These are phyloP conservation scores for Pyricularia sp. DNA, from an alignment of 2,329 filamentous ascomycete genomes.

Conservation along the genomic window DNA sequence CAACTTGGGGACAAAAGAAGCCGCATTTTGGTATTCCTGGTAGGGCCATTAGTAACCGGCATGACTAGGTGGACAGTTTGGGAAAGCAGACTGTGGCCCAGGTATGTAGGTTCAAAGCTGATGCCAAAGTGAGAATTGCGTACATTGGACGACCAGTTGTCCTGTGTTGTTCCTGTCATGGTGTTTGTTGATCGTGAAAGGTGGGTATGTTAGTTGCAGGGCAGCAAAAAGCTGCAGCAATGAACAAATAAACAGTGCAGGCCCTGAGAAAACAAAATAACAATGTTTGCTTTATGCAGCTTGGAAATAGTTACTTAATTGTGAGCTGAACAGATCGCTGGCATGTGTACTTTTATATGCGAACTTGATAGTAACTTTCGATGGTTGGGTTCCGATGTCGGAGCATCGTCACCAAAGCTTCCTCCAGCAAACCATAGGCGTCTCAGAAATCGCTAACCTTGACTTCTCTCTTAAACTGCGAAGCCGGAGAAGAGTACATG, in stretches of 20 bases:
- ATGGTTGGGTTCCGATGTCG: not conserved
- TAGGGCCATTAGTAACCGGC: not conserved
- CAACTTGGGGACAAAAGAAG: slow-evolving; percentile 55
- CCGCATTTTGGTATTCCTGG: slow-evolving; percentile 50
- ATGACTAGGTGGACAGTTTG: no score
- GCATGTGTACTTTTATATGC: no score
- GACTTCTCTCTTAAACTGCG: not conserved
- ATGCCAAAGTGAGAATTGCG: not conserved
- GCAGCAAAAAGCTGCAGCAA: no score
- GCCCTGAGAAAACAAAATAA: not conserved
- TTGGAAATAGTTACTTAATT: no score
- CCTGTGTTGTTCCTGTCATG: slow-evolving; percentile 15
- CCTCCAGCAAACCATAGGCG: not conserved
- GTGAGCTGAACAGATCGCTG: no score
- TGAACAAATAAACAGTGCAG: no score
- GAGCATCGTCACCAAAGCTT: not conserved
- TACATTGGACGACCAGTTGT: slow-evolving; percentile 32
- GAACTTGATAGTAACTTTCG: no score
- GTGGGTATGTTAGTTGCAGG: not conserved
- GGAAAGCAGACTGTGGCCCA: no score
- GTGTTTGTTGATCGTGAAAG: not conserved
- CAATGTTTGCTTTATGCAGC: no score
- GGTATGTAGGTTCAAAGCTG: not conserved
- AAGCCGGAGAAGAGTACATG: not conserved
- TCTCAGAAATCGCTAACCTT: not conserved